Conservation (phyloP, 345 rosid species). For the Balakata baccata region DNA sequence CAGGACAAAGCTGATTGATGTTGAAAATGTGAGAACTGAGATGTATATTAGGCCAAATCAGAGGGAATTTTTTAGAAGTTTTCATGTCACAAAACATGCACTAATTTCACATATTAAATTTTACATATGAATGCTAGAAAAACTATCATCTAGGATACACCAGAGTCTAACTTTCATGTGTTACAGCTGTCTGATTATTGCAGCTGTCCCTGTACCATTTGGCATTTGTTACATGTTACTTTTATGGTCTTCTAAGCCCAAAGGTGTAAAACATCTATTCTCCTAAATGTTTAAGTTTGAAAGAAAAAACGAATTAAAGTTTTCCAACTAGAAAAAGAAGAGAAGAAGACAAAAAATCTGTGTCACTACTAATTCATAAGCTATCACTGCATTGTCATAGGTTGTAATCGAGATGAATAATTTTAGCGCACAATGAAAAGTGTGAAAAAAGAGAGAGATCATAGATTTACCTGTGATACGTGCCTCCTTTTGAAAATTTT, state of each 20-base stretch:
- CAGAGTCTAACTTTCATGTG: too few species aligned
- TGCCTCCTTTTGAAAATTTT: conserved; percentile 83
- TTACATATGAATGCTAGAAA: too few species aligned
- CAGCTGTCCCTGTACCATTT: neutral
- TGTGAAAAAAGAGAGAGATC: neutral
- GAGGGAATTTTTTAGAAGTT: too few species aligned
- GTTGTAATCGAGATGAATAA: neutral
- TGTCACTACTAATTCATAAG: too few species aligned
- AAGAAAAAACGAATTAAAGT: neutral
- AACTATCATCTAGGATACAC: too few species aligned
- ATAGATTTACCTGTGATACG: conserved; percentile 60
- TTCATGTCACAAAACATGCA: too few species aligned
- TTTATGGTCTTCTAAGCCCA: neutral
- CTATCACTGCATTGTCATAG: neutral
- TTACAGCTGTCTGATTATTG: too few species aligned
- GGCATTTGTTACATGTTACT: neutral
- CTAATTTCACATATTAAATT: too few species aligned
- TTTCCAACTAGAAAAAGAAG: neutral
- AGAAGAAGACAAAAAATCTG: neutral
- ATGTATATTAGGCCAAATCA: too few species aligned
- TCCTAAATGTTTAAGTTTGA: neutral
- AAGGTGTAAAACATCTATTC: neutral
- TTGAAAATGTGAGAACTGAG: neutral
- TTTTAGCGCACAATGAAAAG: conserved; percentile 4
- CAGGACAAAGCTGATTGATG: neutral